These are phyloP conservation scores for Dalbergia cochinchinensis DNA, from an alignment of 306 rosid genomes.

Conservation along the genomic window DNA sequence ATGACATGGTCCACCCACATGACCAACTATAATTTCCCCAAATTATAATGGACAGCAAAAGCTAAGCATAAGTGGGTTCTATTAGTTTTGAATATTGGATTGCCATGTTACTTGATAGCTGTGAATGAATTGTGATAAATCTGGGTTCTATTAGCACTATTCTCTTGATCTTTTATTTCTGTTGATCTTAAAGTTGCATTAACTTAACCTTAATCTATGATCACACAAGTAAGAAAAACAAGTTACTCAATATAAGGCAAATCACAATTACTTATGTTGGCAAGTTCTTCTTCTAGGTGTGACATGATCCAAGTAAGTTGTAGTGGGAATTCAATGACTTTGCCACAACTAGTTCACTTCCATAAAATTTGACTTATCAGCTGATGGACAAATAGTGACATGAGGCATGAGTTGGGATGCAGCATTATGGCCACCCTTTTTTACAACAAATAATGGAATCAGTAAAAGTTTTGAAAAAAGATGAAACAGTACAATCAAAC, in stretches of 20 bases:
- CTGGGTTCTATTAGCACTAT: not conserved
- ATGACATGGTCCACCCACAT: slow-evolving; percentile 47
- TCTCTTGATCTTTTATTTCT: not conserved
- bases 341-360: slow-evolving; percentile 20
- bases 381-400: slow-evolving; percentile 30
- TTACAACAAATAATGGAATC: slow-evolving; percentile 47
- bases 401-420: slow-evolving; percentile 41
- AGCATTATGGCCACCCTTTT: slow-evolving; percentile 44
- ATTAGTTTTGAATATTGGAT: not conserved
- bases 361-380: slow-evolving; percentile 46
- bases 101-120: not conserved
- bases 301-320: slow-evolving; percentile 16
- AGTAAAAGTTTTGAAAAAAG: slow-evolving; percentile 40
- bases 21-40: slow-evolving; percentile 32
- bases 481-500: slow-evolving; percentile 32
- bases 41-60: slow-evolving; percentile 28
- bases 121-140: not conserved
- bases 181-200: not conserved
- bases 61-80: slow-evolving; percentile 10
- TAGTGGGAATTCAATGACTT: slow-evolving; percentile 34
- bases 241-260: not conserved
- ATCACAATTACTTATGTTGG: not conserved
- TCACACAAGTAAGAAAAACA: not conserved
- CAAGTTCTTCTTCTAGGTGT: slow-evolving; percentile 8
- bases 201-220: not conserved